phyloP scores from a whole-genome alignment of 768 basidiomycete genomes.

The Termitomyces sp. region DNA sequence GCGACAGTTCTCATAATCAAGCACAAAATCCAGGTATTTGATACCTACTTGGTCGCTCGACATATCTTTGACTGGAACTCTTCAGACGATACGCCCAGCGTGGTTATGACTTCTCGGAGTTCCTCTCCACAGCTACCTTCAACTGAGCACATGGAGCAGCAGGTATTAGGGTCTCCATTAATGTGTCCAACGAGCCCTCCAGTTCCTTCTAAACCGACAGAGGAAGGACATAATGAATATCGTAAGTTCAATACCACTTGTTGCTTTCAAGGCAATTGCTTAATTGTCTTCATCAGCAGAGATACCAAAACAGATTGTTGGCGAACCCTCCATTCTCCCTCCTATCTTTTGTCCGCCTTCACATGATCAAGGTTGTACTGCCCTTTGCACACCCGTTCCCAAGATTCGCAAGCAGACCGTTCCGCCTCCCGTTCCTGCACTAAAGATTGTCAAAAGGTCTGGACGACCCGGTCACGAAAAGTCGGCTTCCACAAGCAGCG shows the following conservation, averaged over 20 bases:
- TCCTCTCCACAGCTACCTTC: neutral
- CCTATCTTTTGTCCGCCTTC: constrained; percentile 15
- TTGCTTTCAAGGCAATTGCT: neutral
- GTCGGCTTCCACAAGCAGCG: constrained; percentile 14
- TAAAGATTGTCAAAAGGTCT: constrained; percentile 47
- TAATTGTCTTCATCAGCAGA: neutral
- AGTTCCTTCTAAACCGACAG: neutral
- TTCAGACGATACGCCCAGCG: neutral
- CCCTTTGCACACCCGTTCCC: constrained; percentile 10
- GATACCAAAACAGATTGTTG: neutral
- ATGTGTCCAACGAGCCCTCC: neutral
- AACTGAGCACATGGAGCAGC: neutral
- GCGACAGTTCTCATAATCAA: neutral
- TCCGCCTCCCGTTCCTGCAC: constrained; percentile 38
- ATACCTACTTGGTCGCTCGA: neutral
- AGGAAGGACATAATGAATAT: neutral
- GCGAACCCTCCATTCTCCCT: neutral
- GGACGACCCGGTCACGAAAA: constrained; percentile 19
- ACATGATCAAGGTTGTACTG: constrained; percentile 8
- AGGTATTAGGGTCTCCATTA: neutral
- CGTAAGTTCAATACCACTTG: neutral
- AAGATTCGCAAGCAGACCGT: constrained; percentile 19
- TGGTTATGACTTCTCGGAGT: neutral
- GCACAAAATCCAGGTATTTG: neutral
- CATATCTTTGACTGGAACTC: neutral